Evolutionary conservation across 2,329 filamentous ascomycete genomes (phyloP), one percentile per base, ranked within the genome.

Genomic region (Penicillium corylophilum): DNA sequence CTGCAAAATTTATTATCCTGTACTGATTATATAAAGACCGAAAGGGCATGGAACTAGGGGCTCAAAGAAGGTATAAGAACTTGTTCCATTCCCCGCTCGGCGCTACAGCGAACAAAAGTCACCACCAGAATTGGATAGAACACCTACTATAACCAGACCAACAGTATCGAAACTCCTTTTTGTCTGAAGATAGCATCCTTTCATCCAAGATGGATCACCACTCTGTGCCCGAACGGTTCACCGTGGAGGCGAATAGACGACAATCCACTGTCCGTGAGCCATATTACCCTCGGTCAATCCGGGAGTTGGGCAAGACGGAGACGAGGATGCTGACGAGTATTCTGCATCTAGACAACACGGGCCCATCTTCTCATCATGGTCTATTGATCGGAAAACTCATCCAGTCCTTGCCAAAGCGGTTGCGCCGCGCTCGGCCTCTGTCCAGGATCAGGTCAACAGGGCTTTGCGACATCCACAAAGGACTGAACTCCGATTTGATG

Each of bases 401-500:
- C 9, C 45, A 50, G 4, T 44, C 58, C 1, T 26, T 66, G 1
- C 56, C 64, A 1, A 61, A 55, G 28, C 41, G 48, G 5, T 40
- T 63, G n/a, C 47, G 54, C 1, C 52, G 51, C 12, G 44, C 51
- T 4, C 36, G 33, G 12, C 20, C 9, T 2, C 22, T 26, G n/a
- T 33, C 41, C n/a, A 9, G 26, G 16, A 39, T 33, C 41, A 26
- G 35, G 33, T 26, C 53, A 1, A 18, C 38, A 1, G 22, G 22
- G 12, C 44, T 54, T 15, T 66, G 65, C 53, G 46, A 55, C 7
- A 29, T 55, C 15, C 64, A 71, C 47, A 46, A 51, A 5, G 46
- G 49, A 5, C 42, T 70, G 13, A 67, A 69, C 20, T 41, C 54
- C 7, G 56, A 61, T n/a, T 16, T 69, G 4, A 54, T 65, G 10